phyloP scores from a whole-genome alignment of 345 rosid genomes.

The Gossypium australe region DNA sequence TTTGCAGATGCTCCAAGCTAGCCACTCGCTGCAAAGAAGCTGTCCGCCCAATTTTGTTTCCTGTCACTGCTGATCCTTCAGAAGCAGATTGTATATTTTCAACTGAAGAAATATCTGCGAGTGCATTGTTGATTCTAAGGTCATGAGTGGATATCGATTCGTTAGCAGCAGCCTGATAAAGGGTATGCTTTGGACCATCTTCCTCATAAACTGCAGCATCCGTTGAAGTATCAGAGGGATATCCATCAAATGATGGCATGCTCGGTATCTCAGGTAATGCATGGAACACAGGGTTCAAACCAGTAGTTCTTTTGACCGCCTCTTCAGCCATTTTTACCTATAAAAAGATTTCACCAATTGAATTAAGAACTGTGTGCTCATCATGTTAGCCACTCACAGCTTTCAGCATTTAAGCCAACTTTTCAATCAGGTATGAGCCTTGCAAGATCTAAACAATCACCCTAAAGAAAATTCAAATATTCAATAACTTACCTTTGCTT shows the following conservation, averaged over 20 bases:
- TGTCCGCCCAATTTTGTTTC: slow-evolving; percentile 57
- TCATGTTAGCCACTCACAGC: neutral
- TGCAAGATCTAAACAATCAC: neutral
- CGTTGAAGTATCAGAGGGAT: slow-evolving; percentile 46
- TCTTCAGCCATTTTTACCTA: slow-evolving; percentile 99
- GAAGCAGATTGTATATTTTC: slow-evolving; percentile 33
- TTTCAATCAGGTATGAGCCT: neutral
- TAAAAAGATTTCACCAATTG: slow-evolving; percentile 5
- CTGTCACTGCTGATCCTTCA: slow-evolving; percentile 21
- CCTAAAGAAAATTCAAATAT: neutral
- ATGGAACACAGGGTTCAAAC: slow-evolving; percentile 62
- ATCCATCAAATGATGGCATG: slow-evolving; percentile 37
- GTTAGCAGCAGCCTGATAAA: slow-evolving; percentile 27
- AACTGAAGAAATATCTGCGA: slow-evolving; percentile 40
- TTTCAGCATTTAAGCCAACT: neutral
- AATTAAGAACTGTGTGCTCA: neutral
- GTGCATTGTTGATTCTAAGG: slow-evolving; percentile 25
- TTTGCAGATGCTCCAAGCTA: slow-evolving; percentile 90
- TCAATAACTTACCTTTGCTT: slow-evolving; percentile 63
- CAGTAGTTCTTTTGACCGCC: slow-evolving; percentile 71
- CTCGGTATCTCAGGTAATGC: slow-evolving; percentile 42
- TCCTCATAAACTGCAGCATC: slow-evolving; percentile 52
- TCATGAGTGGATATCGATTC: slow-evolving; percentile 29
- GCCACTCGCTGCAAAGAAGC: slow-evolving; percentile 76
- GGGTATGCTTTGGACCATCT: slow-evolving; percentile 36